Conservation (phyloP, 208 protist species). For the Jaenimonas drosophilae region DNA sequence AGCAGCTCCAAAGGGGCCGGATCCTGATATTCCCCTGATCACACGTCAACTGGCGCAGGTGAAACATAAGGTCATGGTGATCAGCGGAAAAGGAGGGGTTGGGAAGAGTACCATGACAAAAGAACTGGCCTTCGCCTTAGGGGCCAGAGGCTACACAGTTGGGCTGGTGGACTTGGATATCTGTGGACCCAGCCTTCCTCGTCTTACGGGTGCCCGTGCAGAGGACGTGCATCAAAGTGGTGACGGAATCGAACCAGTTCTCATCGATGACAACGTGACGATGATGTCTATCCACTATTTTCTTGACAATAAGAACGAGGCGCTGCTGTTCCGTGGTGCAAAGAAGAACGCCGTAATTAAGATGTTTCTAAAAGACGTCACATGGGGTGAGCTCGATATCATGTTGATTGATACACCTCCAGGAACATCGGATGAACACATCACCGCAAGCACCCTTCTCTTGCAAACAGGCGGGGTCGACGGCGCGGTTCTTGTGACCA, state of each 20-base stretch:
- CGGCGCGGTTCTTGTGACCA: slow-evolving; percentile 95
- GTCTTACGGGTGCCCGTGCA: slow-evolving; percentile 68
- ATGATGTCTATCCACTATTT: slow-evolving; percentile 99
- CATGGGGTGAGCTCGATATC: slow-evolving; percentile 97
- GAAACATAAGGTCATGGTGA: slow-evolving; percentile 81
- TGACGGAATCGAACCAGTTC: slow-evolving; percentile 93
- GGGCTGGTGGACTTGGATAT: slow-evolving; percentile 99
- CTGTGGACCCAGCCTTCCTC: slow-evolving; percentile 96
- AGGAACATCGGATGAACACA: slow-evolving; percentile 99
- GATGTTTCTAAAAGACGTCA: slow-evolving; percentile 97
- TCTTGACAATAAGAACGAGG: slow-evolving; percentile 93
- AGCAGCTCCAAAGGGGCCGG: slow-evolving; percentile 85
- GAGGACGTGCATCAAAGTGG: slow-evolving; percentile 90
- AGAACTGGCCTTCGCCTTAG: slow-evolving; percentile 83
- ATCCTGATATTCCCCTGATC: slow-evolving; percentile 88
- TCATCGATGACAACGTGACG: slow-evolving; percentile 92
- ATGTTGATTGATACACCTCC: slow-evolving; percentile 99
- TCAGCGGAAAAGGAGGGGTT: slow-evolving; percentile 92
- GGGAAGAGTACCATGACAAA: slow-evolving; percentile 92
- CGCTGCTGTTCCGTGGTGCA: slow-evolving; percentile 98
- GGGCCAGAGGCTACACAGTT: slow-evolving; percentile 74
- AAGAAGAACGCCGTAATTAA: slow-evolving; percentile 98
- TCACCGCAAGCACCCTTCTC: slow-evolving; percentile 93
- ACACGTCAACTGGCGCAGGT: slow-evolving; percentile 61
- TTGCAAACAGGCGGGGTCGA: slow-evolving; percentile 66